Evolutionary conservation across 768 basidiomycete genomes (phyloP).

Genomic region (Gloeophyllum trabeum): DNA sequence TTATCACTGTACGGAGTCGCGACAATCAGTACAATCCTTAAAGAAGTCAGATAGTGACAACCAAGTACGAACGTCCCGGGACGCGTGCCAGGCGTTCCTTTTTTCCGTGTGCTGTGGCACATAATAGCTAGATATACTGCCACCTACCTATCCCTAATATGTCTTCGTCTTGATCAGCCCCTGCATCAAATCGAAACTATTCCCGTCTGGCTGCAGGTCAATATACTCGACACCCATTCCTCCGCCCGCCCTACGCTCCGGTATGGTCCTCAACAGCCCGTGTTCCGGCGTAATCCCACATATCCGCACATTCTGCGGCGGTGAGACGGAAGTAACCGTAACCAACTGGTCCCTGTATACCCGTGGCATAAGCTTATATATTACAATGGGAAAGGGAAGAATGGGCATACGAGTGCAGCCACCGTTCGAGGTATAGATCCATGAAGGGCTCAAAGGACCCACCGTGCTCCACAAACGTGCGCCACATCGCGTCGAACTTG

Average conservation of each 20-base stretch:
- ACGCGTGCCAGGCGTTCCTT: too few species aligned
- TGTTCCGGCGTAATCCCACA: conserved; percentile 79
- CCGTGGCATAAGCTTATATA: background rate
- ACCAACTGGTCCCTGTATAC: conserved; percentile 67
- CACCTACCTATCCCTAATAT: too few species aligned
- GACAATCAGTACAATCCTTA: too few species aligned
- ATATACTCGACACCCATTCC: conserved; percentile 39
- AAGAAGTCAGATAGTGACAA: too few species aligned
- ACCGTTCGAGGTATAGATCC: conserved; percentile 64
- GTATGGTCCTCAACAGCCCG: conserved; percentile 76
- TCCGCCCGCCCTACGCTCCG: conserved; percentile 31
- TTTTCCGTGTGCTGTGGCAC: too few species aligned
- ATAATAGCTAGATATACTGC: too few species aligned
- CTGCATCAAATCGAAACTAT: conserved; percentile 92
- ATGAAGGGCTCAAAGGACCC: conserved; percentile 79
- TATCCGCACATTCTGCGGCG: conserved; percentile 64
- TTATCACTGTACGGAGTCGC: too few species aligned
- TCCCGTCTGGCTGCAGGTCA: conserved; percentile 94
- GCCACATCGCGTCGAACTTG: conserved; percentile 75
- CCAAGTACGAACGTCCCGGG: too few species aligned
- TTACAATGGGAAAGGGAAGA: conserved; percentile 1
- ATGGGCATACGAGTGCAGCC: conserved; percentile 83
- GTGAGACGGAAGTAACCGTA: conserved; percentile 66
- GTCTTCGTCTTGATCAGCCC: conserved; percentile 61
- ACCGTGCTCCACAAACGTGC: conserved; percentile 44